A percentile compares a stretch with the other conserved stretches of the same genome.
Conservation (phyloP, 129 eudicot genomes). For the Flaveria ramosissima region DNA sequence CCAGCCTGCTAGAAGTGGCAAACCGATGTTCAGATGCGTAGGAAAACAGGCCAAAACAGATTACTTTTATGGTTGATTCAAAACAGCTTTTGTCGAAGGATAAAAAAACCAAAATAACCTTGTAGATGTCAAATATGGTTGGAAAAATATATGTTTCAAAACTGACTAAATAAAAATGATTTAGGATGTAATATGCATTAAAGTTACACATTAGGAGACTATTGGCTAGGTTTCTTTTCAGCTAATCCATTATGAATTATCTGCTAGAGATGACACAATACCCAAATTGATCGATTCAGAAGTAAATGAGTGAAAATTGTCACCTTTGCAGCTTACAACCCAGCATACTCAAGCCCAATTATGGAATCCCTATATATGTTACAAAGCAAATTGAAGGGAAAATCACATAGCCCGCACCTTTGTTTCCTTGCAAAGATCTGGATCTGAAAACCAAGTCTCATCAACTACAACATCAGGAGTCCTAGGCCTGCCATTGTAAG, state of each 20-base stretch:
- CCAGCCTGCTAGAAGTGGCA: constrained; percentile 1
- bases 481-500: constrained; percentile 51
- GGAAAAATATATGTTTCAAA: no score
- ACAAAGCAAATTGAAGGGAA: constrained; percentile 4
- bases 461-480: constrained; percentile 73
- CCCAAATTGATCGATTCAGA: neutral
- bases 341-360: constrained; percentile 12
- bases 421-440: constrained; percentile 51
- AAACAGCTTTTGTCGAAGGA: neutral
- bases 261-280: neutral
- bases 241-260: neutral
- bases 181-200: constrained; percentile 1
- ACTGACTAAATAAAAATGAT: neutral
- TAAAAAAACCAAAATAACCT: neutral
- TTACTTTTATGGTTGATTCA: neutral
- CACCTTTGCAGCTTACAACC: neutral
- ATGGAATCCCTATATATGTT: neutral
- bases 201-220: neutral
- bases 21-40: neutral
- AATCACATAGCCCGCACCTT: constrained; percentile 43
- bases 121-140: constrained; percentile 2
- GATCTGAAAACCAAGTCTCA: constrained; percentile 69
- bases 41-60: neutral
- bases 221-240: neutral
- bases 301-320: neutral